Conservation (phyloP, 2,329 filamentous ascomycete genomes). For the Phyllosticta capitalensis region DNA sequence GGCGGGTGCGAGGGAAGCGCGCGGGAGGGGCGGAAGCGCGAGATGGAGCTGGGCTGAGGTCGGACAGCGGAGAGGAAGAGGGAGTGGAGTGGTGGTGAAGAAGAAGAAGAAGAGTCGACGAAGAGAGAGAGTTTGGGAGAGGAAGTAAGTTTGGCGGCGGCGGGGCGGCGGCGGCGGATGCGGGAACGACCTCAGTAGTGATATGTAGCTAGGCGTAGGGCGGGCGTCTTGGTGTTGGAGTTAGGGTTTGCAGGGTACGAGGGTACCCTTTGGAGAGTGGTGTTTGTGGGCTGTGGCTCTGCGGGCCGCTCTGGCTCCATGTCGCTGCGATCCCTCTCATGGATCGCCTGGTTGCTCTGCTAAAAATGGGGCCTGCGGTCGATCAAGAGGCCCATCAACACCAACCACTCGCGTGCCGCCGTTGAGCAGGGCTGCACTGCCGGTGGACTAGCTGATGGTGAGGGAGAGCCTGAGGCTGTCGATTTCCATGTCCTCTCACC, state of each 20-base stretch:
- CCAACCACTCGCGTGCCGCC: not conserved
- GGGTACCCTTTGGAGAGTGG: not conserved
- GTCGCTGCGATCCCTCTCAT: not conserved
- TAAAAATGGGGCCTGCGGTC: not conserved
- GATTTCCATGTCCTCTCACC: too few relatives aligned
- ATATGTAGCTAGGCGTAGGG: not conserved
- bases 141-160: too few relatives aligned
- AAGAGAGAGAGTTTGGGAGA: too few relatives aligned
- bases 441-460: not conserved
- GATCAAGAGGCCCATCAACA: not conserved
- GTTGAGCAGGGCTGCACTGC: not conserved
- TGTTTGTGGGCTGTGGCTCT: not conserved
- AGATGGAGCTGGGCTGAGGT: not conserved
- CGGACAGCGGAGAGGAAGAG: not conserved
- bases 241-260: not conserved
- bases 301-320: not conserved
- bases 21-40: not conserved
- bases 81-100: not conserved
- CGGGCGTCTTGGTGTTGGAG: not conserved
- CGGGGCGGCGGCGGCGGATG: too few relatives aligned
- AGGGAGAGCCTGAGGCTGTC: too few relatives aligned
- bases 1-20: too few relatives aligned
- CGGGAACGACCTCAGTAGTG: too few relatives aligned
- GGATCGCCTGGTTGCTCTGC: not conserved
- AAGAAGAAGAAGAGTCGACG: too few relatives aligned